A percentile compares a stretch with the other conserved stretches of the same genome.
Evolutionary conservation across 1,284 basidiomycete genomes (phyloP).

Genomic region (Tilletia caries): DNA sequence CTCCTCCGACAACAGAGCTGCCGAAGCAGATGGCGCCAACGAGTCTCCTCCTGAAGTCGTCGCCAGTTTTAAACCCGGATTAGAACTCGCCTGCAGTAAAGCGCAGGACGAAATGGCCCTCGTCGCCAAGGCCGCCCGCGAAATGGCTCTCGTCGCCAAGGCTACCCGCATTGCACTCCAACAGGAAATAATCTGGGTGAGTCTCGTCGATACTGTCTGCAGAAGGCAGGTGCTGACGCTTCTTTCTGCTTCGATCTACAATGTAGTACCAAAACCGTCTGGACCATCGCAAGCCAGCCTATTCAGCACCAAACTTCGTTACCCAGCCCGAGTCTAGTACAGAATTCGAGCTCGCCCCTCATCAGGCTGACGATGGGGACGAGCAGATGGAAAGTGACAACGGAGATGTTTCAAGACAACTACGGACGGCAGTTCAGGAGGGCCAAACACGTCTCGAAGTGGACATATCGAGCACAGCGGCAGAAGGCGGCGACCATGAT

Average conservation of each 20-base stretch:
- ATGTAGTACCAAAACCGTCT: constrained; percentile 39
- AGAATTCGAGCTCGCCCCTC: background rate
- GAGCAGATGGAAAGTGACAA: no score
- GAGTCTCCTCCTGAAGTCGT: constrained; percentile 31
- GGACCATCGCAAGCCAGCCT: constrained; percentile 31
- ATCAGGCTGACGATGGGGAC: no score
- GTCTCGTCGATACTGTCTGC: constrained; percentile 19
- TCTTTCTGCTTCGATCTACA: background rate
- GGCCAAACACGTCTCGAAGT: no score
- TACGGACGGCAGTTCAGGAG: no score
- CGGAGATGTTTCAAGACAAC: no score
- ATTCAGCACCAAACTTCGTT: background rate
- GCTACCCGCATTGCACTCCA: constrained; percentile 45
- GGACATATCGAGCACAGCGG: no score
- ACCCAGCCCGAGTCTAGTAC: background rate
- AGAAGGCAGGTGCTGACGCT: background rate
- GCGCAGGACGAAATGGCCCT: constrained; percentile 46
- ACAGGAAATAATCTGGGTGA: constrained; percentile 52
- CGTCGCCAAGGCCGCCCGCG: constrained; percentile 39
- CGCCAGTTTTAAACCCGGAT: constrained; percentile 43
- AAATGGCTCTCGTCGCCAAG: no score
- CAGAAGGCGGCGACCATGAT: no score
- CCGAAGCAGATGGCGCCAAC: constrained; percentile 7
- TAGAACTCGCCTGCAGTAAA: constrained; percentile 40
- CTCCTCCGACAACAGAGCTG: background rate